These are phyloP conservation scores for Ustilago vetiveriae DNA, from an alignment of 1,284 basidiomycete species.

Conservation along the genomic window DNA sequence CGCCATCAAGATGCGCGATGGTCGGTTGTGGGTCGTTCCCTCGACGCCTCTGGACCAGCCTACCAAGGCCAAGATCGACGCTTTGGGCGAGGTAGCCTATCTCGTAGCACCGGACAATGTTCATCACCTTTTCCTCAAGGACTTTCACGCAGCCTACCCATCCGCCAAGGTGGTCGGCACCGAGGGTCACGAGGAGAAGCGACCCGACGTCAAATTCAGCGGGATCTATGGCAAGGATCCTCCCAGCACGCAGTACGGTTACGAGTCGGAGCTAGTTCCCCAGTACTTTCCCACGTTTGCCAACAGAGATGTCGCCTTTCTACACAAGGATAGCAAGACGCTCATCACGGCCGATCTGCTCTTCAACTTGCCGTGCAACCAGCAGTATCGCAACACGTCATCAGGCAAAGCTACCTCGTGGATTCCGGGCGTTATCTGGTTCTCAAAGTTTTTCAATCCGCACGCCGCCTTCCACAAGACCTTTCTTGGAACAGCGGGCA, in stretches of 20 bases:
- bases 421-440: conserved; percentile 54
- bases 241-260: conserved; percentile 44
- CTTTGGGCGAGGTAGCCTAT: conserved; percentile 77
- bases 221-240: conserved; percentile 58
- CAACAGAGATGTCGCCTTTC: conserved; percentile 89
- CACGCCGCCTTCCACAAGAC: conserved; percentile 37
- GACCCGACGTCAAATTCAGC: conserved; percentile 68
- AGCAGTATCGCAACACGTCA: conserved; percentile 72
- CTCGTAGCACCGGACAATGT: conserved; percentile 70
- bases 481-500: conserved; percentile 47
- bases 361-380: conserved; percentile 85
- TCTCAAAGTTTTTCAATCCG: conserved; percentile 45
- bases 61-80: conserved; percentile 77
- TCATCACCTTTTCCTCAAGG: conserved; percentile 69
- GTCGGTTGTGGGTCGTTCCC: conserved; percentile 80
- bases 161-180: conserved; percentile 68
- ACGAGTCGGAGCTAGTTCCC: conserved; percentile 48
- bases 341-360: conserved; percentile 87
- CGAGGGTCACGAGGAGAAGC: conserved; percentile 67
- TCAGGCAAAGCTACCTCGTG: conserved; percentile 39
- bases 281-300: conserved; percentile 80
- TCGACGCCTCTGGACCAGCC: conserved; percentile 78
- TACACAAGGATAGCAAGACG: conserved; percentile 80
- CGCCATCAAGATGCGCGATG: conserved; percentile 77
- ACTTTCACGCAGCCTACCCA: conserved; percentile 55